Base-by-base conservation (phyloP, 2,329 filamentous ascomycete genomes). In the Coniochaeta sp. region DNA sequence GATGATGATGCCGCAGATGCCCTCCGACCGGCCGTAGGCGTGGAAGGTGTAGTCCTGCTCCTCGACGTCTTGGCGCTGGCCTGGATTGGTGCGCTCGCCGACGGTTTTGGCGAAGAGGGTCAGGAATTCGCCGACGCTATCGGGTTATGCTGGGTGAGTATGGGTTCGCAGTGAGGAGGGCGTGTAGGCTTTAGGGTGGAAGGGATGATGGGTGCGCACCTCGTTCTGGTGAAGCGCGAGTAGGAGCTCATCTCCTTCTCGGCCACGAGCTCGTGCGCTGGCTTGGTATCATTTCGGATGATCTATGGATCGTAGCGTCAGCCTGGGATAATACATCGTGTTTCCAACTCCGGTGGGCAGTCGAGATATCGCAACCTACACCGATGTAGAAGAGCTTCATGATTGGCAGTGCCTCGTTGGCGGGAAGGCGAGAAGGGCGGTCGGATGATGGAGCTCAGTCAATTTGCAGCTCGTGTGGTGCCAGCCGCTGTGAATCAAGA, bases 331-430 rank as follows among this genome's bases (percentile, higher is more conserved):
- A 34, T 12, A 14, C 17, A 11, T 11, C 26, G 22, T 22, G 9
- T 4, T 12, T 52, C 4, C 12, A 26, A 12, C 11, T n/a, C 22
- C 19, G 6, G 57, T 33, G 11, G 58, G 6, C 24, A 16, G 22
- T 8, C 3, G 28, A 34, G 31, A n/a, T 17, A 55, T 14, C 33
- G 31, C n/a, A 68, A 70, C 86, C 65, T 86, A 93, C 90, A 68
- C 90, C 90, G 71, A 95, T 90, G 76, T 93, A 93, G 74, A 89
- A 81, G 74, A 93, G 78, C 84, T 92, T 93, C 90, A 93, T 93
- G 54, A 11, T 57, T n/a, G 31, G 47, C 58, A 70, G 65, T 33
- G 40, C 26, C 50, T 36, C 16, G 59, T 67, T 63, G 64, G 61
- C 64, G 67, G 67, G 54, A 69, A 61, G 61, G 67, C 70, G 66